A percentile compares a stretch with the other conserved stretches of the same genome.
phyloP scores from a whole-genome alignment of 768 basidiomycete species.

The Tylopilus rubrobrunneus region DNA sequence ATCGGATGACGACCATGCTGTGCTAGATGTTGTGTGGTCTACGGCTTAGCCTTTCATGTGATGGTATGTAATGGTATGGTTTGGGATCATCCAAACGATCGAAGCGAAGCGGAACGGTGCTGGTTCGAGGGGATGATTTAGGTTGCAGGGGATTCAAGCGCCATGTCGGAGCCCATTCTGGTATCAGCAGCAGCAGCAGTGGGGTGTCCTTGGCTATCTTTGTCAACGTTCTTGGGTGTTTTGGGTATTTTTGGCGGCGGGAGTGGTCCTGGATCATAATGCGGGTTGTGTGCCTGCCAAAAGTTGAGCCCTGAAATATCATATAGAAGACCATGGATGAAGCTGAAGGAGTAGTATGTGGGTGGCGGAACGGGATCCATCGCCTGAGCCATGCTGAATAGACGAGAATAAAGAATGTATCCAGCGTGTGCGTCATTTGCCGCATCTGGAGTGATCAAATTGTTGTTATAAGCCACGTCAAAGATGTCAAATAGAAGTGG shows the following conservation, averaged over 20 bases:
- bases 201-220: not conserved
- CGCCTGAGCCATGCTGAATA: constrained; percentile 40
- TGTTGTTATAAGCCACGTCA: not conserved
- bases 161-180: not conserved
- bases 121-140: not conserved
- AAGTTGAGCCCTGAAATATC: constrained; percentile 31
- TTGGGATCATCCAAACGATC: not conserved
- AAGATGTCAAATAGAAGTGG: not conserved
- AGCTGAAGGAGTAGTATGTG: constrained; percentile 57
- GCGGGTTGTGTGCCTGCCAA: constrained; percentile 61
- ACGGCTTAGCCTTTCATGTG: not conserved
- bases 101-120: not conserved
- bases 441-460: constrained; percentile 47
- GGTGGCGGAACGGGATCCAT: constrained; percentile 31
- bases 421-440: constrained; percentile 70
- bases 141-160: not conserved
- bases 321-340: constrained; percentile 42
- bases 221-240: constrained; percentile 23
- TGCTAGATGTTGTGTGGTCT: not conserved
- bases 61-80: not conserved
- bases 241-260: constrained; percentile 41
- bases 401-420: constrained; percentile 45
- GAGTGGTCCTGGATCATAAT: constrained; percentile 69
- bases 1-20: not conserved
- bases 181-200: not conserved